These are phyloP conservation scores for Prunus dulcis DNA, from an alignment of 306 rosid species.

Conservation along the genomic window DNA sequence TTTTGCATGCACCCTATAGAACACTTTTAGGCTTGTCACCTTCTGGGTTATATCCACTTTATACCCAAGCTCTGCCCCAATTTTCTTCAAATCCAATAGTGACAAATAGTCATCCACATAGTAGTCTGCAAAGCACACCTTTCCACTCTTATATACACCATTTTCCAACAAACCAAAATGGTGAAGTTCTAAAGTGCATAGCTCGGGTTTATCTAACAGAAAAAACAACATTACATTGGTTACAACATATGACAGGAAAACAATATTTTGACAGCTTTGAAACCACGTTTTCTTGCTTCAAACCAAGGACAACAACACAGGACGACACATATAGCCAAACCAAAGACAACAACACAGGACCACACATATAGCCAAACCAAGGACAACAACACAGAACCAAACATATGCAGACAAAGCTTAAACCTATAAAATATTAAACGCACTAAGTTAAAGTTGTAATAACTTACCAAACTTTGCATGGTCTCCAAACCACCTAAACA, in stretches of 20 bases:
- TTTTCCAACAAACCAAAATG: not conserved
- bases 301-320: not conserved
- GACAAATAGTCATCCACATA: not conserved
- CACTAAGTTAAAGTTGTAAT: too few relatives aligned
- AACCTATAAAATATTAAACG: too few relatives aligned
- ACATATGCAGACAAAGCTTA: not conserved
- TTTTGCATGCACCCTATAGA: not conserved
- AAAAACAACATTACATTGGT: not conserved
- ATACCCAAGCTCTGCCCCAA: too few relatives aligned
- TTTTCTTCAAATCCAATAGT: too few relatives aligned
- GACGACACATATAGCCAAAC: not conserved
- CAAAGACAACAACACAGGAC: not conserved
- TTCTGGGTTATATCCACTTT: not conserved
- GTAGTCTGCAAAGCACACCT: not conserved
- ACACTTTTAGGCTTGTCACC: not conserved
- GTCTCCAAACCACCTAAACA: too few relatives aligned
- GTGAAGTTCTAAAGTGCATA: not conserved
- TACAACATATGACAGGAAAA: too few relatives aligned
- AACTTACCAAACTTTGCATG: too few relatives aligned
- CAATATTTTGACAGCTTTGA: too few relatives aligned
- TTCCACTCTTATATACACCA: not conserved
- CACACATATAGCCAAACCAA: not conserved
- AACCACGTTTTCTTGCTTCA: too few relatives aligned
- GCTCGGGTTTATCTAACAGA: not conserved
- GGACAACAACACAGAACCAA: not conserved